phyloP scores from a whole-genome alignment of 2,329 filamentous ascomycete species.

The Coniella lustricola region DNA sequence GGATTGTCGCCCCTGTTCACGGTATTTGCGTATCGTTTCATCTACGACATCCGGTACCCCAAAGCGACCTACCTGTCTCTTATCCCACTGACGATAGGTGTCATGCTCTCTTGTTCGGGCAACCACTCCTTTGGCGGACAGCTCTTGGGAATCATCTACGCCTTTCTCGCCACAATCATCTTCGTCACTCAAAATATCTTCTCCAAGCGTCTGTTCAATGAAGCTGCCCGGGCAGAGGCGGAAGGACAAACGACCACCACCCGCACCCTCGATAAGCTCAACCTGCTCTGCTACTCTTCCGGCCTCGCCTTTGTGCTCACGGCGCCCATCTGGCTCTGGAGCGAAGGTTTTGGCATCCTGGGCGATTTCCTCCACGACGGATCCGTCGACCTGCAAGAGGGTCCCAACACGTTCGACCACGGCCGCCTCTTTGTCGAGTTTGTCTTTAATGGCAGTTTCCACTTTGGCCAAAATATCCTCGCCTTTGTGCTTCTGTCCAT shows the following conservation, averaged over 20 bases:
- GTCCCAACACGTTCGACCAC: slow-evolving; percentile 65
- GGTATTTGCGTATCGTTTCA: slow-evolving; percentile 81
- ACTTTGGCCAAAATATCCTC: slow-evolving; percentile 93
- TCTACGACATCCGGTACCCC: slow-evolving; percentile 86
- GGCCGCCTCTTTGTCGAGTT: slow-evolving; percentile 76
- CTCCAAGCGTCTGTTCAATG: slow-evolving; percentile 95
- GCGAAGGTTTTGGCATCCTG: slow-evolving; percentile 73
- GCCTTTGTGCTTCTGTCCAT: slow-evolving; percentile 89
- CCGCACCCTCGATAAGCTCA: slow-evolving; percentile 91
- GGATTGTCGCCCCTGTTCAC: slow-evolving; percentile 93
- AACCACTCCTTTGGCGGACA: slow-evolving; percentile 73
- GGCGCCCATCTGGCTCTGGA: slow-evolving; percentile 86
- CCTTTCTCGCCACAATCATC: slow-evolving; percentile 81
- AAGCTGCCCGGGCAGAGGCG: slow-evolving; percentile 76
- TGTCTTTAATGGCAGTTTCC: slow-evolving; percentile 92
- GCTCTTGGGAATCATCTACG: slow-evolving; percentile 81
- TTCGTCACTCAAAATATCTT: slow-evolving; percentile 99
- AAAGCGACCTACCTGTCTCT: slow-evolving; percentile 80
- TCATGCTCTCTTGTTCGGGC: slow-evolving; percentile 91
- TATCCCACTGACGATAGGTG: slow-evolving; percentile 86
- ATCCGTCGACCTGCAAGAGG: slow-evolving; percentile 54
- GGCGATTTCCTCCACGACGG: slow-evolving; percentile 75
- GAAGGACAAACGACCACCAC: slow-evolving; percentile 57
- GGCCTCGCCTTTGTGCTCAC: slow-evolving; percentile 86
- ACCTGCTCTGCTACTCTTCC: slow-evolving; percentile 94